A percentile compares a stretch with the other conserved stretches of the same genome.
These are phyloP conservation scores for Globisporangium cederbergense DNA, from an alignment of 352 stramenopile species.

Conservation along the genomic window DNA sequence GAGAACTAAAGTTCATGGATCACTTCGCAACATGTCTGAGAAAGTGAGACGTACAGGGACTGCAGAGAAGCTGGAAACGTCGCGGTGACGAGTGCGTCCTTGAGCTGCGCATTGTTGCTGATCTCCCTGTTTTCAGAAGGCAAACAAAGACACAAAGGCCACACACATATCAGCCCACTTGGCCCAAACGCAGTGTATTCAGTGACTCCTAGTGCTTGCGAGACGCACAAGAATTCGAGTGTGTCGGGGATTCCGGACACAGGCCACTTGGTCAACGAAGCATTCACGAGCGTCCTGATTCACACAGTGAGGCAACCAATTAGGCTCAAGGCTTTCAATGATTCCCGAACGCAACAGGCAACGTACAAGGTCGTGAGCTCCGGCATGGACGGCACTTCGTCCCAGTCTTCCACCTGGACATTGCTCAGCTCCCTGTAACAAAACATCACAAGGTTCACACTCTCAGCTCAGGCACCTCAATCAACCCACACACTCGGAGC, in stretches of 20 bases:
- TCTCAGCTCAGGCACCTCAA: not conserved
- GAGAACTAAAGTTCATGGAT: not conserved
- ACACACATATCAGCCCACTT: no score
- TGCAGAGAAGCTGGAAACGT: not conserved
- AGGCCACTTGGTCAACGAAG: slow-evolving; percentile 2
- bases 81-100: not conserved
- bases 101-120: slow-evolving; percentile 1
- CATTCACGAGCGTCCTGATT: slow-evolving; percentile 1
- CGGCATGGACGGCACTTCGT: slow-evolving; percentile 7
- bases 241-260: not conserved
- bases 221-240: slow-evolving; percentile 3
- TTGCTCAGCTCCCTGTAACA: slow-evolving; percentile 2
- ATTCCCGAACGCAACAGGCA: not conserved
- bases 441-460: not conserved
- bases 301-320: not conserved
- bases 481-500: not conserved
- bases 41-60: slow-evolving; percentile 3
- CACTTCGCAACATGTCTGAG: not conserved
- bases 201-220: not conserved
- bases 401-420: slow-evolving; percentile 9
- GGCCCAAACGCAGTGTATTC: not conserved
- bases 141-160: no score
- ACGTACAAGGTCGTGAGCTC: slow-evolving; percentile 11
- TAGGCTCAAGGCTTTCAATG: not conserved
- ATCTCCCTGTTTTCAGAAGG: not conserved